Percentiles rank a stretch among this genome's conserved stretches.
Conservation (phyloP, 2,329 filamentous ascomycete genomes). For the Triangularia setosa region DNA sequence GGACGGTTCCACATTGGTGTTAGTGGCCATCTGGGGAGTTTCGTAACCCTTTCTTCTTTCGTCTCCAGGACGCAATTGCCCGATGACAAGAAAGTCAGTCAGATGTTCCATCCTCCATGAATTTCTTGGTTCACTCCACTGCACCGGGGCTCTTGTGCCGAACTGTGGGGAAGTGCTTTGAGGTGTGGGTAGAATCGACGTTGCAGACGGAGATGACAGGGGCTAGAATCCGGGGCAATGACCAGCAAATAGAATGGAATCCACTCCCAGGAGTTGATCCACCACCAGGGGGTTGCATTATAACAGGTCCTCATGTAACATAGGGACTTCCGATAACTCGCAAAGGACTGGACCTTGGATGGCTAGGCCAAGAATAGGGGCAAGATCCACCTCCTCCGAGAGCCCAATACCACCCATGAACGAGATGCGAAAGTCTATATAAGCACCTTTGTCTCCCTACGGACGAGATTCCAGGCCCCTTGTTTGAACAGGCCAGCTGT, state of each 20-base stretch:
- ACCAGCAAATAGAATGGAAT: background rate
- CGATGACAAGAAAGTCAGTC: background rate
- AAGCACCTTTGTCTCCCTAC: conserved; percentile 7
- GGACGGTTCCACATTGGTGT: background rate
- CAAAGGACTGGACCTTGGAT: background rate
- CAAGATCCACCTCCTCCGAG: background rate
- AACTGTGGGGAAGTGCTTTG: background rate
- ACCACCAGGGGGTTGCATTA: conserved; percentile 1
- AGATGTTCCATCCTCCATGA: background rate
- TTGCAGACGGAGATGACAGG: background rate
- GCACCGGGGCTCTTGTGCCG: background rate
- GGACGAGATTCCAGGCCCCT: background rate
- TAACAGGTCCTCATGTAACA: background rate
- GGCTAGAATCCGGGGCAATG: conserved; percentile 3
- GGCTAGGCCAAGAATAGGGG: conserved; percentile 7
- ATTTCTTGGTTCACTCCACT: background rate
- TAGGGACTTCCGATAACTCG: background rate
- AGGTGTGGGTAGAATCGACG: background rate
- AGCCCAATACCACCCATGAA: background rate
- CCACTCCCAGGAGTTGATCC: background rate
- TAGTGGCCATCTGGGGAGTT: background rate
- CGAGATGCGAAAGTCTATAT: background rate
- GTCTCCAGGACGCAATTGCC: background rate
- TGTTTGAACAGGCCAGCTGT: background rate
- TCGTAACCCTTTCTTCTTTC: background rate